Evolutionary conservation across 345 rosid genomes (phyloP).

Genomic region (Eucalyptus urophylla): DNA sequence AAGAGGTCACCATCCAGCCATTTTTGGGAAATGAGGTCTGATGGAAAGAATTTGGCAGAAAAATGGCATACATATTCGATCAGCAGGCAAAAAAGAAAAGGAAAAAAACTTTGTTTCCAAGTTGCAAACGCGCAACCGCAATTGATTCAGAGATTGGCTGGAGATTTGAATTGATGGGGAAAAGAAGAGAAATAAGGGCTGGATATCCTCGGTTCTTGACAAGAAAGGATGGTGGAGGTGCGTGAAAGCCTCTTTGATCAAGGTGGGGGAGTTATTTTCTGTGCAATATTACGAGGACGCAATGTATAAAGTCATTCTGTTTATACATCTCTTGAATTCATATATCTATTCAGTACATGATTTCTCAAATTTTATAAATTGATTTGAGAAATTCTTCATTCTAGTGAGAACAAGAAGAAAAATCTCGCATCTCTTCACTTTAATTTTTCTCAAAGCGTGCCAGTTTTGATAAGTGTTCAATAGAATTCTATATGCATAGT

Average conservation of each 20-base stretch:
- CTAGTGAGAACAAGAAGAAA: not conserved
- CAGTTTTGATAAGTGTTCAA: rapidly evolving
- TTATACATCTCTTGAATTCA: not conserved
- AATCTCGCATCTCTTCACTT: not conserved
- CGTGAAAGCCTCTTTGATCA: not conserved
- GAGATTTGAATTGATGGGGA: not conserved
- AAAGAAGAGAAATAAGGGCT: not conserved
- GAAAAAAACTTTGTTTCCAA: not conserved
- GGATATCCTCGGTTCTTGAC: not conserved
- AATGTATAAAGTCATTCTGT: not conserved
- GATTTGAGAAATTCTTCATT: not conserved
- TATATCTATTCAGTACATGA: not conserved
- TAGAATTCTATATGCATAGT: not conserved
- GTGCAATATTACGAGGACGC: not conserved
- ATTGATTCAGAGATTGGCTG: not conserved
- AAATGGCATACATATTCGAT: not conserved
- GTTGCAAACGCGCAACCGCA: not conserved
- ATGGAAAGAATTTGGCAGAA: not conserved
- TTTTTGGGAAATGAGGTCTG: not conserved
- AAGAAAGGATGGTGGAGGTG: not conserved
- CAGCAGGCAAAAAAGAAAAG: not conserved
- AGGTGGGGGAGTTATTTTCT: not conserved
- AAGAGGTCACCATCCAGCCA: not conserved
- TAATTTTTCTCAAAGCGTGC: not conserved
- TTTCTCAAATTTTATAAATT: not conserved